Base-by-base conservation (phyloP, 1,284 basidiomycete species). In the Agroathelia rolfsii region DNA sequence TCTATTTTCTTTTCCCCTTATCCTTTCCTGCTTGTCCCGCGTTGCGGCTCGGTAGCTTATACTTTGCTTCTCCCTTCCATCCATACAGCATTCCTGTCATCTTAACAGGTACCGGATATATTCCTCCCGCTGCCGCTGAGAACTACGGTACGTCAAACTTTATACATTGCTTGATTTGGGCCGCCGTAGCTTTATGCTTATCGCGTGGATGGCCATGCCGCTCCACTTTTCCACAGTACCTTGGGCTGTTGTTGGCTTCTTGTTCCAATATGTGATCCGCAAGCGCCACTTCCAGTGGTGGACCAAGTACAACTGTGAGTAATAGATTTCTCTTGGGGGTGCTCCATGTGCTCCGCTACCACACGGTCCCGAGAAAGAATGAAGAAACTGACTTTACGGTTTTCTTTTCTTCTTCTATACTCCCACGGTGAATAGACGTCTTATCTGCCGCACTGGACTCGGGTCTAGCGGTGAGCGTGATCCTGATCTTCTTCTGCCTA, bases 371-470 rank as follows among this genome's bases (percentile, higher is more conserved):
- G n/a, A n/a, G n/a, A n/a, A n/a, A n/a, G n/a, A n/a, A n/a, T n/a
- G n/a, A n/a, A n/a, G n/a, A n/a, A n/a, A n/a, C n/a, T n/a, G n/a
- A n/a, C n/a, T n/a, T n/a, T 8, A 10, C n/a, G 24, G 27, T 7
- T 10, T 19, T 14, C 8, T 5, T 5, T 12, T 12, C 7, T 28
- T 4, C 4, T 15, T 10, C 11, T 24, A 17, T 20, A 17, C 18
- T 24, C 19, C 23, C 32, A 7, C 16, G 14, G 5, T 28, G 12
- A 5, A 38, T 26, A 60, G 67, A 69, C 36, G 64, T 69, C 17
- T 52, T 69, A 4, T 69, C 69, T 3, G 69, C 66, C n/a, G 66
- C 66, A 7, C 49, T 70, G 12, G 68, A 70, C 39, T 56, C 58
- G 4, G 68, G 69, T 12, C 56, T 67, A 3, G 66, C 66, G 1